Percentiles rank a stretch among this genome's conserved stretches.
Conservation (phyloP, 805 yeast species). For the Myxozyma neotropica region DNA sequence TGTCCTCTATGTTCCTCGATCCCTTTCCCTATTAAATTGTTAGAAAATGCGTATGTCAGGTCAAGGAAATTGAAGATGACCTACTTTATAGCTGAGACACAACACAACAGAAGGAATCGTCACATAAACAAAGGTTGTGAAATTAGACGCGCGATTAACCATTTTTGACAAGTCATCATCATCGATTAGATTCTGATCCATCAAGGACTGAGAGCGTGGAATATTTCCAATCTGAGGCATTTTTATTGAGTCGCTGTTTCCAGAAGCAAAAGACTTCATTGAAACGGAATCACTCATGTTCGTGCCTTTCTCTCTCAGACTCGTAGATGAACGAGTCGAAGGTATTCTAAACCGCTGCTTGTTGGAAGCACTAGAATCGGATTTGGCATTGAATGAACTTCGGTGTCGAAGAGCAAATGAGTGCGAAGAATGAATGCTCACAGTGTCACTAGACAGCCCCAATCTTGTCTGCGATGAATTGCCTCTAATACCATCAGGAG, state of each 20-base stretch:
- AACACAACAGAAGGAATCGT: conserved; percentile 55
- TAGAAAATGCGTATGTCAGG: neutral
- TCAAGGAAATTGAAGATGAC: conserved; percentile 15
- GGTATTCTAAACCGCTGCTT: neutral
- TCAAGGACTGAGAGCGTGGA: neutral
- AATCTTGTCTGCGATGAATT: neutral
- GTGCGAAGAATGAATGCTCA: neutral
- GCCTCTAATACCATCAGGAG: neutral
- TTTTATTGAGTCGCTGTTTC: conserved; percentile 6
- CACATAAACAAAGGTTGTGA: conserved; percentile 66
- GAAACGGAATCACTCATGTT: conserved; percentile 20
- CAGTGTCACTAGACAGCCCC: neutral
- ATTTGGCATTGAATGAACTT: neutral
- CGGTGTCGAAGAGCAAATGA: neutral
- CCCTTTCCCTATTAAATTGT: conserved; percentile 57
- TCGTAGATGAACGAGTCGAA: neutral
- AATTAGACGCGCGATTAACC: conserved; percentile 74
- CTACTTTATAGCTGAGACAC: conserved; percentile 65
- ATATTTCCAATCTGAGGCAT: neutral
- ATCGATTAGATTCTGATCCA: neutral
- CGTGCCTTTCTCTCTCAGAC: neutral
- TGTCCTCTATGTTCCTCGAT: conserved; percentile 67
- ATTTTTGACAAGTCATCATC: conserved; percentile 52
- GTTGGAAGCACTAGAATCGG: neutral
- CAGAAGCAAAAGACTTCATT: conserved; percentile 14